Conservation (phyloP, 306 rosid species). For the Trifolium pratense region DNA sequence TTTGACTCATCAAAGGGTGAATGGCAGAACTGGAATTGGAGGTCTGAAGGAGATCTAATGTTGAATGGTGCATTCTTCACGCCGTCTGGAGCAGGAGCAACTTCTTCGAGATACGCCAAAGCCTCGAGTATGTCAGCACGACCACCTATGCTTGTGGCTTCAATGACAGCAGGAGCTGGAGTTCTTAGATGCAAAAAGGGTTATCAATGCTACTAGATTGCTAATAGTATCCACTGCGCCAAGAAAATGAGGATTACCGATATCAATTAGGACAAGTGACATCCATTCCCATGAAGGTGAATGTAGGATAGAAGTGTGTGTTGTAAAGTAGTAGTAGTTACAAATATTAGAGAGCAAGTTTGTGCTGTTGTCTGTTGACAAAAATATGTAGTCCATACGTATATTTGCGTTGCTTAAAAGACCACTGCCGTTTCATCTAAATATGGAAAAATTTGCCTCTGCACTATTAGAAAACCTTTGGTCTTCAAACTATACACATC, state of each 20-base stretch:
- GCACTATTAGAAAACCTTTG: too few relatives aligned
- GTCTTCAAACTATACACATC: too few relatives aligned
- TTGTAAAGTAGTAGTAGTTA: neutral
- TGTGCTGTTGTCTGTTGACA: neutral
- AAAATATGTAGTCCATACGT: neutral
- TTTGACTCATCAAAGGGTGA: conserved; percentile 47
- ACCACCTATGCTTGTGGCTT: conserved; percentile 60
- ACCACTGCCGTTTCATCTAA: neutral
- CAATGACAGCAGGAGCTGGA: conserved; percentile 75
- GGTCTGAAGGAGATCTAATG: conserved; percentile 72
- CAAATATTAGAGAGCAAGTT: neutral
- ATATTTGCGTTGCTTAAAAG: neutral
- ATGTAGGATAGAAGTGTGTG: conserved; percentile 11
- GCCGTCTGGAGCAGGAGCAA: conserved; percentile 60
- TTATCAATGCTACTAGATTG: conserved; percentile 39
- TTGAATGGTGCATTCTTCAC: conserved; percentile 84
- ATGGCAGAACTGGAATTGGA: conserved; percentile 92
- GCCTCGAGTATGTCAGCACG: conserved; percentile 77
- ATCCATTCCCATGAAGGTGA: conserved; percentile 1
- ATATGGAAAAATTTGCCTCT: neutral
- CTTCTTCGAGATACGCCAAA: conserved; percentile 62
- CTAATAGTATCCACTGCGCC: neutral
- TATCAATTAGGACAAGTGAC: neutral
- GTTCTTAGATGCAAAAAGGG: conserved; percentile 61
- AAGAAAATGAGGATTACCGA: neutral